Evolutionary conservation across 805 yeast species (phyloP).

Genomic region (Zygoascus bituminiphila): DNA sequence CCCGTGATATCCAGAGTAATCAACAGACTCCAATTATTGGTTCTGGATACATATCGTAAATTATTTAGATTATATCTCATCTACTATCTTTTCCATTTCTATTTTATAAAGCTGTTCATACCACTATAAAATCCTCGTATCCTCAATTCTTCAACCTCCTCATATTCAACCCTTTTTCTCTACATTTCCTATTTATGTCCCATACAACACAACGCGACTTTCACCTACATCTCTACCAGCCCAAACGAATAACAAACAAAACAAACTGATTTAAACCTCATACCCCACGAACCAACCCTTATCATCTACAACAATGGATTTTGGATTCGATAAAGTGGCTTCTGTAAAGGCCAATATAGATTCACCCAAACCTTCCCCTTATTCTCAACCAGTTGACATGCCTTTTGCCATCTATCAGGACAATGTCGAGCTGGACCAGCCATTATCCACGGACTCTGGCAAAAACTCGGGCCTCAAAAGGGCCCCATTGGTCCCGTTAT

Average conservation of each 20-base stretch:
- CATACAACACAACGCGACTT: neutral
- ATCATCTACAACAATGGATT: no score
- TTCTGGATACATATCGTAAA: no score
- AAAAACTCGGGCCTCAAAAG: neutral
- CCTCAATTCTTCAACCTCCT: no score
- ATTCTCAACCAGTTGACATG: neutral
- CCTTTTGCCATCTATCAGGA: neutral
- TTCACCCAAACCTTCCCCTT: neutral
- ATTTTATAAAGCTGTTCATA: no score
- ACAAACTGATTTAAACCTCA: neutral
- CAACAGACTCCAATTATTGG: no score
- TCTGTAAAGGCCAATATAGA: slow-evolving; percentile 1
- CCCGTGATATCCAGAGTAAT: no score
- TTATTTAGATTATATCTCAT: no score
- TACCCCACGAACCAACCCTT: no score
- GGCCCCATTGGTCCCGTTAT: neutral
- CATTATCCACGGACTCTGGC: neutral
- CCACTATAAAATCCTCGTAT: no score
- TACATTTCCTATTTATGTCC: neutral
- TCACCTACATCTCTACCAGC: neutral
- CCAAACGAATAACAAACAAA: neutral
- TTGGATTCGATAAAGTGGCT: slow-evolving; percentile 9
- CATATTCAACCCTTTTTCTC: neutral
- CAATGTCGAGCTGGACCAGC: neutral
- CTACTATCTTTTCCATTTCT: no score